A percentile compares a stretch with the other conserved stretches of the same genome.
These are phyloP conservation scores for Nevesoporus exiguus DNA, from an alignment of 768 basidiomycete species.

Conservation along the genomic window DNA sequence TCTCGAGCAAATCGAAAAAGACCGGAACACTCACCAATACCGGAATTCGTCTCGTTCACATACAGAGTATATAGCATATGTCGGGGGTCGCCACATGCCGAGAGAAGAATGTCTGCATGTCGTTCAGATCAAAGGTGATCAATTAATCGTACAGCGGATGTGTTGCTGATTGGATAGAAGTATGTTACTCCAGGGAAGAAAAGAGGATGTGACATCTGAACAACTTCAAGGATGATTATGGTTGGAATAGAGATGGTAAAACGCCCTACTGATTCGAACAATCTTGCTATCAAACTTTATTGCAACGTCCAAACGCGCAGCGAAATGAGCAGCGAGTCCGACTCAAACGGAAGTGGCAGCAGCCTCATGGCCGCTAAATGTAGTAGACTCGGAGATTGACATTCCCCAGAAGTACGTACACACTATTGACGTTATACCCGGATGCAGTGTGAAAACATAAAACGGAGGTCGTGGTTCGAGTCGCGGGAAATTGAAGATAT, in stretches of 20 bases:
- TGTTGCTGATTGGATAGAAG: constrained; percentile 62
- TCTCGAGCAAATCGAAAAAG: background rate
- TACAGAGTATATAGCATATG: constrained; percentile 50
- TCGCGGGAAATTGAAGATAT: too few relatives aligned
- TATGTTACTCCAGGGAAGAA: constrained; percentile 33
- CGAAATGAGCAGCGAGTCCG: background rate
- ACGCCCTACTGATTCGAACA: background rate
- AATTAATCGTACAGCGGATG: constrained; percentile 49
- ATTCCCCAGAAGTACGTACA: too few relatives aligned
- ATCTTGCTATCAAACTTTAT: background rate
- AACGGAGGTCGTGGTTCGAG: too few relatives aligned
- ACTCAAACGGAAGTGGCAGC: background rate
- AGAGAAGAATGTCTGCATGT: constrained; percentile 46
- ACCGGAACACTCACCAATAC: constrained; percentile 7
- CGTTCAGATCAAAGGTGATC: constrained; percentile 46
- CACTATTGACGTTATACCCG: too few relatives aligned
- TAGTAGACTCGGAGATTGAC: background rate
- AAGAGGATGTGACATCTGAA: constrained; percentile 25
- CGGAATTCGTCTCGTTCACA: constrained; percentile 8
- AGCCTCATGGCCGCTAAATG: background rate
- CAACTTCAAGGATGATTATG: background rate
- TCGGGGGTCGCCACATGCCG: constrained; percentile 57
- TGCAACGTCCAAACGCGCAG: background rate
- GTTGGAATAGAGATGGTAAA: background rate
- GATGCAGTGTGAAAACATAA: too few relatives aligned